Conservation (phyloP, 2,329 filamentous ascomycete species). For the Pseudogymnoascus verrucosus region DNA sequence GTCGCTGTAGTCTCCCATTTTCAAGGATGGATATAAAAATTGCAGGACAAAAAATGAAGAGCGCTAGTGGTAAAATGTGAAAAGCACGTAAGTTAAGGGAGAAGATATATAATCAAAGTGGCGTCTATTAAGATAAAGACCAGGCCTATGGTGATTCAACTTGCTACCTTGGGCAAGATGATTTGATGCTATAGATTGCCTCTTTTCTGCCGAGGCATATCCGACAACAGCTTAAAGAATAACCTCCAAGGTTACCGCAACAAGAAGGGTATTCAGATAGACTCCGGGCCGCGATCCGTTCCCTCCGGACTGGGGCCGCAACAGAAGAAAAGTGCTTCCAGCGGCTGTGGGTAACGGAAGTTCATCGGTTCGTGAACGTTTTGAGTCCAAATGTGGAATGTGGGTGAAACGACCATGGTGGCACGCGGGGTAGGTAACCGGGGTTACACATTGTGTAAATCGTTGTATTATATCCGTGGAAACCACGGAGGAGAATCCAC, state of each 20-base stretch:
- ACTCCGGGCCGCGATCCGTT: background rate
- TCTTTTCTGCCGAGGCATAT: background rate
- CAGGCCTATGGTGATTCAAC: background rate
- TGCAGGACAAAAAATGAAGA: background rate
- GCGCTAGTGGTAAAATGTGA: background rate
- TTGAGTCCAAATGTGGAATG: background rate
- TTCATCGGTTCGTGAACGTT: background rate
- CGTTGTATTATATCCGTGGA: background rate
- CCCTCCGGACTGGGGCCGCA: background rate
- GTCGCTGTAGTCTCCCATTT: background rate
- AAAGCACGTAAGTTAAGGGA: background rate
- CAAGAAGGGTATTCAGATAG: background rate
- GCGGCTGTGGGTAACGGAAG: background rate
- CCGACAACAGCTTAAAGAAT: background rate
- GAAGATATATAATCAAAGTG: background rate
- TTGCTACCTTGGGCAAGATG: background rate
- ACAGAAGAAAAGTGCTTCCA: background rate
- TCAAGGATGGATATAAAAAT: background rate
- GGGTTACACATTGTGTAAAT: background rate
- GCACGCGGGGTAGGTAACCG: background rate
- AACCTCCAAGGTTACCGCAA: background rate
- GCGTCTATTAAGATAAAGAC: background rate
- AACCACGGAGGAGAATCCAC: background rate
- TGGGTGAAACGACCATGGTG: background rate
- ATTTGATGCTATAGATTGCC: background rate